A percentile compares a stretch with the other conserved stretches of the same genome.
Evolutionary conservation across 164 flowering plant genomes (phyloP).

Genomic region (Vitis riparia): DNA sequence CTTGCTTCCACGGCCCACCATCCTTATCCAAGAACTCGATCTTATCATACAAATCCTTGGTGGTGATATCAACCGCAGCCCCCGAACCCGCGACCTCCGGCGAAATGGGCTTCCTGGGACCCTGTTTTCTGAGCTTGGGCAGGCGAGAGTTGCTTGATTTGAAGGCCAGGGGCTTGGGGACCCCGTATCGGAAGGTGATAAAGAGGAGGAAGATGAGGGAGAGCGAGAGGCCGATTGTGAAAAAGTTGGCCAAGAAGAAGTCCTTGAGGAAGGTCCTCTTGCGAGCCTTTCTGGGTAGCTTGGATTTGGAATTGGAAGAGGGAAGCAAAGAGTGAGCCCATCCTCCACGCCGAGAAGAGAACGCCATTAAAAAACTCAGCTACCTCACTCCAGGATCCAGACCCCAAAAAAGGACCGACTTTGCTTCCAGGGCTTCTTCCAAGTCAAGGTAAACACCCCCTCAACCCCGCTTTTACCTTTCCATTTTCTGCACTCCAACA

Average conservation of each 20-base stretch:
- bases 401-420: no score
- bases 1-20: conserved; percentile 98
- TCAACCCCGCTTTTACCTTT: no score
- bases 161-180: conserved; percentile 53
- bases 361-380: conserved; percentile 18
- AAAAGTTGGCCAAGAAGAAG: conserved; percentile 62
- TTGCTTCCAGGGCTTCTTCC: no score
- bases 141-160: conserved; percentile 7
- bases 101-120: conserved; percentile 10
- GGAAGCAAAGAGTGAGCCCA: conserved; percentile 55
- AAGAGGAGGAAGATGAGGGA: conserved; percentile 64
- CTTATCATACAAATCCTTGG: conserved; percentile 83
- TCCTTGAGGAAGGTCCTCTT: conserved; percentile 43
- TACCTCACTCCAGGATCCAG: no score
- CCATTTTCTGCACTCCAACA: no score
- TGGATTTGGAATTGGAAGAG: conserved; percentile 38
- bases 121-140: conserved; percentile 14
- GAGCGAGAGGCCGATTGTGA: conserved; percentile 65
- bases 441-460: no score
- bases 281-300: conserved; percentile 52
- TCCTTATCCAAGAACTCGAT: conserved; percentile 78
- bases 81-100: conserved; percentile 20
- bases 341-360: conserved; percentile 47
- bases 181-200: conserved; percentile 51
- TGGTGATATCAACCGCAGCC: conserved; percentile 77